Conservation (phyloP, 2,329 filamentous ascomycete genomes). For the Thielaviopsis ethacetica region DNA sequence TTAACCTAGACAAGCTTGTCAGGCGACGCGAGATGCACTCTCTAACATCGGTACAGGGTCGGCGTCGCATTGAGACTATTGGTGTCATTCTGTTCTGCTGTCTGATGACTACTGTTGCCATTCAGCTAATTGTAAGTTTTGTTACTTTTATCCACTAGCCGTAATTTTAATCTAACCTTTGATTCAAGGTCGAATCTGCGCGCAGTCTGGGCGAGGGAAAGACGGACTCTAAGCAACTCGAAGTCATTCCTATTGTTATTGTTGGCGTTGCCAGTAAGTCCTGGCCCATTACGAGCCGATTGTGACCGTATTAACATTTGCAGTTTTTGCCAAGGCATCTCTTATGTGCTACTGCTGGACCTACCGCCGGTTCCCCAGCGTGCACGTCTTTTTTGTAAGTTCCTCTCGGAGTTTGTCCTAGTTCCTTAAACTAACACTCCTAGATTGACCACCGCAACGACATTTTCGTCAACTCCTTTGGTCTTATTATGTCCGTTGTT, state of each 20-base stretch:
- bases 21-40: background rate
- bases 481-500: slow-evolving; percentile 37
- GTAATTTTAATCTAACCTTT: slow-evolving; percentile 1
- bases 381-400: slow-evolving; percentile 36
- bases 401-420: slow-evolving; percentile 5
- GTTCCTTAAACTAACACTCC: background rate
- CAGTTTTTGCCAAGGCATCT: slow-evolving; percentile 31
- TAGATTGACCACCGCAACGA: slow-evolving; percentile 40
- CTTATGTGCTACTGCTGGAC: slow-evolving; percentile 39
- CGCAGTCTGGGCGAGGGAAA: slow-evolving; percentile 30
- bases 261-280: slow-evolving; percentile 35
- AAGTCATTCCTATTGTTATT: slow-evolving; percentile 38
- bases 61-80: slow-evolving; percentile 46
- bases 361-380: slow-evolving; percentile 35
- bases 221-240: slow-evolving; percentile 26
- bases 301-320: background rate
- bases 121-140: slow-evolving; percentile 37
- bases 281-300: too few relatives aligned
- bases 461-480: slow-evolving; percentile 37
- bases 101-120: slow-evolving; percentile 49
- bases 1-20: background rate
- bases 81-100: slow-evolving; percentile 51
- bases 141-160: slow-evolving; percentile 1
- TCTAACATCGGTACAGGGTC: slow-evolving; percentile 23
- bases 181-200: slow-evolving; percentile 34